Evolutionary conservation across 2,329 filamentous ascomycete genomes (phyloP), one percentile per base, ranked within the genome.

Genomic region (Ambrosiella xylebori): DNA sequence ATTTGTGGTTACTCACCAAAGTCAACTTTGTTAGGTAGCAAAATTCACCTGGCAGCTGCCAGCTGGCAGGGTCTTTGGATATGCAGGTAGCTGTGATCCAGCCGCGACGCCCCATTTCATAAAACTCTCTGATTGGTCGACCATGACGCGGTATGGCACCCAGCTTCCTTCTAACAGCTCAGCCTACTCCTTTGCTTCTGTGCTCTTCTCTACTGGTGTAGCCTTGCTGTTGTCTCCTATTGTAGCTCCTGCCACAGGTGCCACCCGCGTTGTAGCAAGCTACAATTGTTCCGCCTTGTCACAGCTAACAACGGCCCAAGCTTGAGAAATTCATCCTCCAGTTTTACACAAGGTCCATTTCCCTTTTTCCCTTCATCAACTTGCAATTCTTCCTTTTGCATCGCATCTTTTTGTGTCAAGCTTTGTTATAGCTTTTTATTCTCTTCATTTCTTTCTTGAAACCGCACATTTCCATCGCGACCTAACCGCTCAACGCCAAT

Each of bases 281-380:
- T 41, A 11, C 39, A 41, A 41, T 27, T 27, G 27, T 27, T 49
- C 45, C 45, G 13, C 45, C 45, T 19, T 49, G 52, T 41, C 36
- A 54, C 36, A 27, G 27, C 27, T 12, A 49, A 51, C 38, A 35
- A 59, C 57, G 51, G 52, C 57, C 53, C 38, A 56, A 55, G 54
- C 45, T 53, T 59, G 39, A 54, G 41, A 56, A 57, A 59, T 59
- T 59, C 58, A 57, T 59, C 49, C 50, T 57, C 58, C 58, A 59
- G 54, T 54, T 57, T 52, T 59, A 57, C 50, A 47, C 47, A 15
- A 17, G 50, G n/a, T 49, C 54, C n/a, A 35, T 51, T 56, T 38
- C 27, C 39, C 13, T 44, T 49, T 36, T 54, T 17, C n/a, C 49
- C 41, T 55, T 57, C 44, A 39, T 27, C n/a, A 19, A 41, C 37